Evolutionary conservation across 202 grass and related monocot genomes (phyloP).

Genomic region (Zizania palustris): DNA sequence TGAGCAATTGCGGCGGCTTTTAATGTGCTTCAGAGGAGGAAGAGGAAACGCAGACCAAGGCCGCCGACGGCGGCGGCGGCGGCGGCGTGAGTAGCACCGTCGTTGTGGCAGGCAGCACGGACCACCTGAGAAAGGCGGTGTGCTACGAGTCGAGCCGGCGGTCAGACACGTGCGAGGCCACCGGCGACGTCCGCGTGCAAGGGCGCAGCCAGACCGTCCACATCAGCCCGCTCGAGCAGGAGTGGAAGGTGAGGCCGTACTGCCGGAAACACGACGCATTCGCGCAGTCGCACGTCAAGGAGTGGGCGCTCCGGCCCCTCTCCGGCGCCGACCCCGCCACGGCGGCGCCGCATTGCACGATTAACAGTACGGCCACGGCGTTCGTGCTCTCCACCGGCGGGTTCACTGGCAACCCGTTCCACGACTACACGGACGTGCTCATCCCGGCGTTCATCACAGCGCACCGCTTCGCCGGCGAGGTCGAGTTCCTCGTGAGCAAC

Average conservation of each 20-base stretch:
- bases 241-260: conserved; percentile 80
- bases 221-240: conserved; percentile 44
- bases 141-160: conserved; percentile 81
- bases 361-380: conserved; percentile 65
- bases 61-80: conserved; percentile 10
- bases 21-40: conserved; percentile 41
- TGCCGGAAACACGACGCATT: conserved; percentile 70
- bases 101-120: background rate
- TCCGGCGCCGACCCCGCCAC: background rate
- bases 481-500: conserved; percentile 79
- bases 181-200: conserved; percentile 65
- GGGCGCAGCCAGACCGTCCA: conserved; percentile 57
- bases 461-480: conserved; percentile 54
- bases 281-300: conserved; percentile 64
- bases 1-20: conserved; percentile 35
- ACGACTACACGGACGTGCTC: conserved; percentile 85
- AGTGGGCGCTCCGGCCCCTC: conserved; percentile 61
- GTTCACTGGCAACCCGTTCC: conserved; percentile 84
- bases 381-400: conserved; percentile 76
- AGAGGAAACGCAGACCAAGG: conserved; percentile 20
- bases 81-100: background rate
- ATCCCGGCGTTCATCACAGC: conserved; percentile 80
- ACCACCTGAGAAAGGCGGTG: conserved; percentile 40
- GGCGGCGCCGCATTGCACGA: conserved; percentile 46
- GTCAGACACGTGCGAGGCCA: conserved; percentile 77